These are phyloP conservation scores for Aspergillus sojae DNA, from an alignment of 2,329 filamentous ascomycete genomes.

Conservation along the genomic window DNA sequence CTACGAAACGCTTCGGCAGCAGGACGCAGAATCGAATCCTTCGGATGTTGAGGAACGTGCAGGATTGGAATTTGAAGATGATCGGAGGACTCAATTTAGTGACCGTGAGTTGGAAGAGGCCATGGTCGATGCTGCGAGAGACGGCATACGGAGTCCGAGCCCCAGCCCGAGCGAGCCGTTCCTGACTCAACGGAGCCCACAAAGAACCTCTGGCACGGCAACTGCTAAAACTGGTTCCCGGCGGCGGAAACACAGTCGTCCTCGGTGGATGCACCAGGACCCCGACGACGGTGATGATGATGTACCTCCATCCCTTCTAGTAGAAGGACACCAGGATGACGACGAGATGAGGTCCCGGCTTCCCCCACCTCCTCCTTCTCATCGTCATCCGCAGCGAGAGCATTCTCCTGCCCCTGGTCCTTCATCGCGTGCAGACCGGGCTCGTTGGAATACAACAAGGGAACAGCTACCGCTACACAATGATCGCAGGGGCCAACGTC, in stretches of 20 bases:
- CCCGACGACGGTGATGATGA: conserved; percentile 62
- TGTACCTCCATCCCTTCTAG: conserved; percentile 64
- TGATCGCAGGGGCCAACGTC: conserved; percentile 20
- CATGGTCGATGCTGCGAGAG: conserved; percentile 54
- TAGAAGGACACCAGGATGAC: conserved; percentile 54
- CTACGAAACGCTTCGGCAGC: conserved; percentile 50
- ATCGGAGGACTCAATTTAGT: conserved; percentile 53
- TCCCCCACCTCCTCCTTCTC: conserved; percentile 36
- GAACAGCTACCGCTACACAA: conserved; percentile 44
- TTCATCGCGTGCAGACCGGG: conserved; percentile 45
- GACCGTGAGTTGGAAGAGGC: conserved; percentile 61
- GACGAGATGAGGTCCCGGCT: conserved; percentile 43
- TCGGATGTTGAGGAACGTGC: conserved; percentile 51
- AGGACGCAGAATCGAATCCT: conserved; percentile 48
- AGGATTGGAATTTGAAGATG: conserved; percentile 53
- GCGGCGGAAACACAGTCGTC: conserved; percentile 32
- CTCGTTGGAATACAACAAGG: conserved; percentile 55
- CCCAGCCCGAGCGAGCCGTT: conserved; percentile 48
- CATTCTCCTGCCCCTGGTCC: conserved; percentile 39
- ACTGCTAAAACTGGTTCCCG: conserved; percentile 23
- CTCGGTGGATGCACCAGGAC: conserved; percentile 39
- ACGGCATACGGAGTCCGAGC: conserved; percentile 44
- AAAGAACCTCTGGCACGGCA: conserved; percentile 19
- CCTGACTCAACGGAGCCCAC: conserved; percentile 35
- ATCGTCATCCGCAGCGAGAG: conserved; percentile 26